Evolutionary conservation across 2,329 filamentous ascomycete genomes (phyloP).

Genomic region (Xylariomycetidae sp.): DNA sequence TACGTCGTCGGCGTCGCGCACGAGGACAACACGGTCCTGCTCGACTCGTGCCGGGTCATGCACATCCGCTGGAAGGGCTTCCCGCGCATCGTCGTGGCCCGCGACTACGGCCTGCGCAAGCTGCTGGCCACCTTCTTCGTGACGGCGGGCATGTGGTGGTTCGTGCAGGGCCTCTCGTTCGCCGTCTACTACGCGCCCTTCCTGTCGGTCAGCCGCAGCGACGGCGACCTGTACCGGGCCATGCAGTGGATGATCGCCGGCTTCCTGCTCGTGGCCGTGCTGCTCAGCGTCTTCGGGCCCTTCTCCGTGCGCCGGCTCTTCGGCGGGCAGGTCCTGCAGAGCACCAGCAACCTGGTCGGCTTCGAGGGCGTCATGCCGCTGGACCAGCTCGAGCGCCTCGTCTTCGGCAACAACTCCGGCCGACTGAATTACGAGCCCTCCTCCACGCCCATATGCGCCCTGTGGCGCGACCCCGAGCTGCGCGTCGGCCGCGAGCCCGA

Average conservation of each 20-base stretch:
- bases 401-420: constrained; percentile 19
- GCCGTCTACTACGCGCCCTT: constrained; percentile 10
- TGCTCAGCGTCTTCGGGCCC: constrained; percentile 13
- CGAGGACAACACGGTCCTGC: constrained; percentile 24
- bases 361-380: constrained; percentile 23
- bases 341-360: constrained; percentile 18
- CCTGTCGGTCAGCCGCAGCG: background rate
- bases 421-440: constrained; percentile 21
- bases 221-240: background rate
- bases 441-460: constrained; percentile 14
- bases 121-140: constrained; percentile 10
- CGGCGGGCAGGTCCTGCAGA: constrained; percentile 16
- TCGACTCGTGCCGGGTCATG: constrained; percentile 26
- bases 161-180: constrained; percentile 9
- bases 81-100: constrained; percentile 13
- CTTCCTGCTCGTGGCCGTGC: constrained; percentile 6
- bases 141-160: constrained; percentile 11
- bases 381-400: constrained; percentile 15
- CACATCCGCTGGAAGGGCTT: constrained; percentile 29
- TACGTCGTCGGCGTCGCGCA: constrained; percentile 25
- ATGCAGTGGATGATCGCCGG: constrained; percentile 6
- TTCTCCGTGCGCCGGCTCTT: constrained; percentile 14
- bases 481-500: constrained; percentile 19
- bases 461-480: constrained; percentile 10
- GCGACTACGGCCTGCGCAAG: constrained; percentile 4